Evolutionary conservation across 371 early-diverging fungal genomes (phyloP).

Genomic region (Polyrhizophydium stewartii): DNA sequence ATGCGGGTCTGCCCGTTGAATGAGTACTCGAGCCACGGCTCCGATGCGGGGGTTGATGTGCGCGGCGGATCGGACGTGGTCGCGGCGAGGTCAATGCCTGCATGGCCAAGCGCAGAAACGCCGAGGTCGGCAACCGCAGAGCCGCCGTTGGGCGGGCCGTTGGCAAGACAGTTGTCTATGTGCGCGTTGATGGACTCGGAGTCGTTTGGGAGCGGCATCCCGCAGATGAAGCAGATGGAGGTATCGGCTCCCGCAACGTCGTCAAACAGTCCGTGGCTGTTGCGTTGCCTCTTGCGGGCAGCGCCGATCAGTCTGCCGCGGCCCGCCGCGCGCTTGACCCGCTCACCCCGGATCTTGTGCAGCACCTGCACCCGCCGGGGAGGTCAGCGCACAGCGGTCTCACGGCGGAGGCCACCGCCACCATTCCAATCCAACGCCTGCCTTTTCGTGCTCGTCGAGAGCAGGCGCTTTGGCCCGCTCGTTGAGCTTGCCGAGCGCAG

Average conservation of each 20-base stretch:
- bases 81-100: neutral
- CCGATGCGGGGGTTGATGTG: too few species aligned
- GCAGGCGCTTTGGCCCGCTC: neutral
- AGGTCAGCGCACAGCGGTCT: neutral
- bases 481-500: neutral
- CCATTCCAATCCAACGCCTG: neutral
- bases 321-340: neutral
- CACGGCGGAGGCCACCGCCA: too few species aligned
- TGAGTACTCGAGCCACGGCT: conserved; percentile 67
- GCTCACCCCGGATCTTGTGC: neutral
- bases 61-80: neutral
- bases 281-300: neutral
- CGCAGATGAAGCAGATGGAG: conserved; percentile 70
- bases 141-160: conserved; percentile 2
- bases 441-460: conserved; percentile 1
- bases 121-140: neutral
- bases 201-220: conserved; percentile 53
- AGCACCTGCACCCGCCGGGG: neutral
- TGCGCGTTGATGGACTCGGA: conserved; percentile 61
- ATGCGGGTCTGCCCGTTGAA: conserved; percentile 84
- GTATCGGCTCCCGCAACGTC: conserved; percentile 5
- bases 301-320: neutral
- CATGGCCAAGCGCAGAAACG: neutral
- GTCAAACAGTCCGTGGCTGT: neutral
- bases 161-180: conserved; percentile 60